These are phyloP conservation scores for Maudiozyma saulgeensis DNA, from an alignment of 805 yeast species.

Conservation along the genomic window DNA sequence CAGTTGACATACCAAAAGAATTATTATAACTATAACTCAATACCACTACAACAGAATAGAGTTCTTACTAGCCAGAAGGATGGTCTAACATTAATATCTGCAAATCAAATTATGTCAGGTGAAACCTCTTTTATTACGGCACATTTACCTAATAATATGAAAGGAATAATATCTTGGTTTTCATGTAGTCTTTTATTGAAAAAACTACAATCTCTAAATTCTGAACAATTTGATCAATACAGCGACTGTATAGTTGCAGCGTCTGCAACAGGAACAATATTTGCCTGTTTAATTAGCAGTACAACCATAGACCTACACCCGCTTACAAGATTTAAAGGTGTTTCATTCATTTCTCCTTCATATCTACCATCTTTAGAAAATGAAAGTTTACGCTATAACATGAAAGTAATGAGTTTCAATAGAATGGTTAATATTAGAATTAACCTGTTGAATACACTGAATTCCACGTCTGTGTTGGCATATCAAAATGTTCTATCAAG, in stretches of 20 bases:
- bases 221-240: conserved; percentile 3
- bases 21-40: conserved; percentile 10
- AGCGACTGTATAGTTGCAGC: conserved; percentile 16
- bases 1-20: conserved; percentile 17
- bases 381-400: background rate
- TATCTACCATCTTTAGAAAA: background rate
- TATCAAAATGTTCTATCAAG: conserved; percentile 3
- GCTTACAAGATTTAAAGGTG: conserved; percentile 24
- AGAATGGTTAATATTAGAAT: background rate
- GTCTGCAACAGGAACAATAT: conserved; percentile 20
- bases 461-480: conserved; percentile 1
- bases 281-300: conserved; percentile 11
- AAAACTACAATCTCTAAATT: conserved; percentile 8
- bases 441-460: conserved; percentile 4
- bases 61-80: conserved; percentile 10
- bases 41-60: conserved; percentile 15
- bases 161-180: conserved; percentile 15
- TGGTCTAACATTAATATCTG: conserved; percentile 13
- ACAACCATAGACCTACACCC: conserved; percentile 11
- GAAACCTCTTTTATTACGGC: conserved; percentile 13
- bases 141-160: conserved; percentile 6
- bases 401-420: conserved; percentile 2
- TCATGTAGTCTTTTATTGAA: conserved; percentile 13
- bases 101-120: conserved; percentile 26
- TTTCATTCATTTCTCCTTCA: background rate